Conservation (phyloP, 2,329 filamentous ascomycete species). For the Epichloe baconii region DNA sequence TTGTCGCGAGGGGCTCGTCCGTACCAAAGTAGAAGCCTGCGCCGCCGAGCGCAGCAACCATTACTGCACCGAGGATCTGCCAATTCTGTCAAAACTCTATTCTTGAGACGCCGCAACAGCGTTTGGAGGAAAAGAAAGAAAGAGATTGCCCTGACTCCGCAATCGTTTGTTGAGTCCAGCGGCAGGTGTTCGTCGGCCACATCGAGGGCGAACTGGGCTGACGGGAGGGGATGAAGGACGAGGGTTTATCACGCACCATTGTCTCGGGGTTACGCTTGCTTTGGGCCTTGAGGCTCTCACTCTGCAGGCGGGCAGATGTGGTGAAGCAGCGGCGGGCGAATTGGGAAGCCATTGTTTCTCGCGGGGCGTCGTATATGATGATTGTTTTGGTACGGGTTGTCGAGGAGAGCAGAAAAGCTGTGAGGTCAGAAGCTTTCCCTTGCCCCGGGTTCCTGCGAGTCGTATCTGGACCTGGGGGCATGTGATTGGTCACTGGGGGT, state of each 20-base stretch:
- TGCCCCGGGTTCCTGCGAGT: not conserved
- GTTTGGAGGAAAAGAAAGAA: too few relatives aligned
- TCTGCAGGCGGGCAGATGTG: slow-evolving; percentile 36
- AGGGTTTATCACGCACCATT: slow-evolving; percentile 28
- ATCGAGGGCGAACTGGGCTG: not conserved
- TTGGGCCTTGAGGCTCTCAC: slow-evolving; percentile 41
- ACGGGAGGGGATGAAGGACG: slow-evolving; percentile 6
- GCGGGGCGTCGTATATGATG: slow-evolving; percentile 7
- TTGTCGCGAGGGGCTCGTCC: slow-evolving; percentile 3
- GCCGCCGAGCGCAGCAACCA: slow-evolving; percentile 76
- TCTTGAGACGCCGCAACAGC: not conserved
- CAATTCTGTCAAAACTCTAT: not conserved
- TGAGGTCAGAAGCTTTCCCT: slow-evolving; percentile 1
- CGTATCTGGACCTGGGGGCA: not conserved
- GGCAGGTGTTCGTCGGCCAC: not conserved
- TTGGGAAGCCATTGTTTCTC: slow-evolving; percentile 39
- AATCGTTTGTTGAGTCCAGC: too few relatives aligned
- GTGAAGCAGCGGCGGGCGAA: slow-evolving; percentile 43
- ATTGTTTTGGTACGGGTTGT: not conserved
- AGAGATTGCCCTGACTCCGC: too few relatives aligned
- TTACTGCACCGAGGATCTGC: slow-evolving; percentile 81
- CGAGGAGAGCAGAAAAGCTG: not conserved
- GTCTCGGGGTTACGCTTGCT: slow-evolving; percentile 40
- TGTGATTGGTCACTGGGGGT: slow-evolving; percentile 1
- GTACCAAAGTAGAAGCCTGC: slow-evolving; percentile 84